These are phyloP conservation scores for Cydonia oblonga DNA, from an alignment of 331 rosid species.

Conservation along the genomic window DNA sequence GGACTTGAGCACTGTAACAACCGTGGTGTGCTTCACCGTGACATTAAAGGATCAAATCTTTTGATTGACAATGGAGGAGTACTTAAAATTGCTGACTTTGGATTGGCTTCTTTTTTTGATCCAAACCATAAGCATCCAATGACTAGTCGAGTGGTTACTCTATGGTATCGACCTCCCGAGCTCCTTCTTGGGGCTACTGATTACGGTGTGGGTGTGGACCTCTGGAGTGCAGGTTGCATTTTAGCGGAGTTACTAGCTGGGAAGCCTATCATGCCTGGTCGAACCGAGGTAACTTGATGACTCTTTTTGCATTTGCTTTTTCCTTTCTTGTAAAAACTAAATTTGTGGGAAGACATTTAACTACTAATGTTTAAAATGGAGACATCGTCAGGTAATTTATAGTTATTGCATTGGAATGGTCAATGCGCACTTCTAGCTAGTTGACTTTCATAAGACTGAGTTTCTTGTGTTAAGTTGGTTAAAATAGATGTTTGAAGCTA, in stretches of 20 bases:
- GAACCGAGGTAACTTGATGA: constrained; percentile 66
- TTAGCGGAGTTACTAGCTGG: constrained; percentile 91
- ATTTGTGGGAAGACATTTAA: too few species aligned
- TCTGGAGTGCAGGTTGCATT: constrained; percentile 99
- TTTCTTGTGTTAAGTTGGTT: neutral
- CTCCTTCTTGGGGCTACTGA: too few species aligned
- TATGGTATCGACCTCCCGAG: too few species aligned
- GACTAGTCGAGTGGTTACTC: too few species aligned
- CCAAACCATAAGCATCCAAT: too few species aligned
- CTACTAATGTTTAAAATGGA: too few species aligned
- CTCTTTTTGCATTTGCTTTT: neutral
- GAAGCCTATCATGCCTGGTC: constrained; percentile 98
- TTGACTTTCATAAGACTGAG: neutral
- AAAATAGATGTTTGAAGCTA: neutral
- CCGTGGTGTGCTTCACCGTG: constrained; percentile 82
- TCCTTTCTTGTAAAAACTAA: too few species aligned
- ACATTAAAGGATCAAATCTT: constrained; percentile 96
- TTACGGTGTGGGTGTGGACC: constrained; percentile 31
- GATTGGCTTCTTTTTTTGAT: too few species aligned
- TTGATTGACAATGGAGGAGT: constrained; percentile 77
- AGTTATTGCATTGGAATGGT: neutral
- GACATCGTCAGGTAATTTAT: too few species aligned
- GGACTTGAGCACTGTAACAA: constrained; percentile 92
- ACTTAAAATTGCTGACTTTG: constrained; percentile 20
- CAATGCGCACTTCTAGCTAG: neutral